phyloP scores from a whole-genome alignment of 345 rosid species.

The Orychophragmus violaceus region DNA sequence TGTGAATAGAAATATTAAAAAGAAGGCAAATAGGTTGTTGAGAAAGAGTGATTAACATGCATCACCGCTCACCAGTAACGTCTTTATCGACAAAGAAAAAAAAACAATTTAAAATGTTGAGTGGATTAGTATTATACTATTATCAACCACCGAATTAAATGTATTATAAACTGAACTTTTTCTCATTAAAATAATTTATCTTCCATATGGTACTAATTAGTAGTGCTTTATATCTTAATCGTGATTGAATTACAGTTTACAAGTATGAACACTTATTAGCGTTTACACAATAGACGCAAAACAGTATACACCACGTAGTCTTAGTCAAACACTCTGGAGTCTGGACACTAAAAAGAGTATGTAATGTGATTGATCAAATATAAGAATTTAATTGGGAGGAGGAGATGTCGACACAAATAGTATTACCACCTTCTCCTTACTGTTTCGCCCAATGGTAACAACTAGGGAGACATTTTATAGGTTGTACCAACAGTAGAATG shows the following conservation, averaged over 20 bases:
- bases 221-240: not conserved
- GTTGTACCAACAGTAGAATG: no score
- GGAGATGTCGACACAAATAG: no score
- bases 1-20: conserved; percentile 29
- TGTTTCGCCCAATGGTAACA: no score
- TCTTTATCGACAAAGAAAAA: conserved; percentile 23
- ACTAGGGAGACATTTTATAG: no score
- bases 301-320: not conserved
- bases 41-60: conserved; percentile 29
- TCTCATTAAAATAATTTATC: not conserved
- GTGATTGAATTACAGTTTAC: not conserved
- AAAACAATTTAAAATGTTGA: conserved; percentile 8
- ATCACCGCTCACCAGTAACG: conserved; percentile 31
- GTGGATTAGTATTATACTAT: conserved; percentile 27
- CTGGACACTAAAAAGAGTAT: not conserved
- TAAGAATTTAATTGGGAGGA: no score
- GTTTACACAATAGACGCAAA: not conserved
- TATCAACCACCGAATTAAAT: conserved; percentile 18
- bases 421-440: no score
- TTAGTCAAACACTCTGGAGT: not conserved
- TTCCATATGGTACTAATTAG: not conserved
- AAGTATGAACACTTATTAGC: not conserved
- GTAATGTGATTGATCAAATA: no score
- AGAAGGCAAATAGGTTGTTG: conserved; percentile 23
- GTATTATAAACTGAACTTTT: not conserved